Evolutionary conservation across 805 yeast species (phyloP).

Genomic region (Saccharomycopsis sp.): DNA sequence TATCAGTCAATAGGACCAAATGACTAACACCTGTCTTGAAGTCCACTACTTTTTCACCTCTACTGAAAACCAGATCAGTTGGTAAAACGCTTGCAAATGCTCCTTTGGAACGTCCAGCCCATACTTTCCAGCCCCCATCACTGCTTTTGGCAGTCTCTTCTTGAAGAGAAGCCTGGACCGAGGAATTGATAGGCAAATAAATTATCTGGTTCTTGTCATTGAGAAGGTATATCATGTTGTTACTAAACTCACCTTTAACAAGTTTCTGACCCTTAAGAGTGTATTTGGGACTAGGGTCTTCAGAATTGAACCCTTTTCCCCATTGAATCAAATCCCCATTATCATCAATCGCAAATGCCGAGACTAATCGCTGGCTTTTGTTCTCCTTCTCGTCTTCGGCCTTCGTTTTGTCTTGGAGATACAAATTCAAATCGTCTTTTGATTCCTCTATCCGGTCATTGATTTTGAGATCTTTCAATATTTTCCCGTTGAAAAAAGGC

Average conservation of each 20-base stretch:
- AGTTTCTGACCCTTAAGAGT: conserved; percentile 45
- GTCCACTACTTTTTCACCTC: conserved; percentile 47
- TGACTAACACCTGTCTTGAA: conserved; percentile 62
- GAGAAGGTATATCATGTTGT: conserved; percentile 45
- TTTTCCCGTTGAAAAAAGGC: conserved; percentile 54
- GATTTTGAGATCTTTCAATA: conserved; percentile 50
- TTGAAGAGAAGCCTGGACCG: conserved; percentile 30
- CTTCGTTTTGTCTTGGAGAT: conserved; percentile 7
- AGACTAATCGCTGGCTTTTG: conserved; percentile 9
- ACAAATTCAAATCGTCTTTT: conserved; percentile 18
- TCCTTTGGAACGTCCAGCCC: not conserved
- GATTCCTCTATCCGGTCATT: conserved; percentile 12
- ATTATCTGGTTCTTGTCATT: conserved; percentile 31
- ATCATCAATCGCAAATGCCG: conserved; percentile 53
- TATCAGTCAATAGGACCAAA: conserved; percentile 50
- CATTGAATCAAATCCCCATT: conserved; percentile 73
- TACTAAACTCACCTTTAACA: conserved; percentile 41
- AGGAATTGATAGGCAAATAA: conserved; percentile 28
- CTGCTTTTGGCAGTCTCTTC: conserved; percentile 21
- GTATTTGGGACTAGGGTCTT: conserved; percentile 27
- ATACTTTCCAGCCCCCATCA: not conserved
- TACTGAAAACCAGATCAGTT: conserved; percentile 19
- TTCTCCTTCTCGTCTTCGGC: not conserved
- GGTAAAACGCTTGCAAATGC: conserved; percentile 17
- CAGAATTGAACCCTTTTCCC: conserved; percentile 39